phyloP scores from a whole-genome alignment of 768 basidiomycete genomes.

The Lepiota brunneoincarnata region DNA sequence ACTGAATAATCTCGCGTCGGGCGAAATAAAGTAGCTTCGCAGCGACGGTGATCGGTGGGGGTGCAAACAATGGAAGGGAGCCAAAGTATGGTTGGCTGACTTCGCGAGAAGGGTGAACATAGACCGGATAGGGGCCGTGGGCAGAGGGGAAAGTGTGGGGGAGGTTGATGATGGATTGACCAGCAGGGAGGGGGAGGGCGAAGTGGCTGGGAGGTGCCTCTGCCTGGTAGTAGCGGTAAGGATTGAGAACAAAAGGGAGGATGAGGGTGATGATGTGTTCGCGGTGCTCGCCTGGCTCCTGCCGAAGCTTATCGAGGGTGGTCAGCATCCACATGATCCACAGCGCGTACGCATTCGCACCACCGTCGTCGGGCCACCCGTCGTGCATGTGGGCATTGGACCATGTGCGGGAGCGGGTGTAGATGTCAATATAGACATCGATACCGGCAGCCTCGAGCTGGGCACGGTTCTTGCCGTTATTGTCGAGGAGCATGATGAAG shows the following conservation, averaged over 20 bases:
- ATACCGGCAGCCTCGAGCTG: slow-evolving; percentile 56
- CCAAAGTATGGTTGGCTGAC: slow-evolving; percentile 41
- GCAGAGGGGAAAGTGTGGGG: slow-evolving; percentile 9
- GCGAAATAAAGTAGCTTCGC: slow-evolving; percentile 66
- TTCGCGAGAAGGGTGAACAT: slow-evolving; percentile 31
- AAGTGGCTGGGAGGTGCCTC: slow-evolving; percentile 64
- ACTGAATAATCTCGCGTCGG: slow-evolving; percentile 46
- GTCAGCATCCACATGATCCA: slow-evolving; percentile 67
- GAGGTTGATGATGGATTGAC: not conserved
- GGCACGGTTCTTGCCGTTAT: slow-evolving; percentile 61
- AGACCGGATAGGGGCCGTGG: slow-evolving; percentile 17
- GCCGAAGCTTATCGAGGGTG: slow-evolving; percentile 22
- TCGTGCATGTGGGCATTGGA: slow-evolving; percentile 27
- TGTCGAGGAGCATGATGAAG: slow-evolving; percentile 59
- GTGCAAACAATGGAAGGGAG: slow-evolving; percentile 1
- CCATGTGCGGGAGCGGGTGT: slow-evolving; percentile 46
- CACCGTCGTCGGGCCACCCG: slow-evolving; percentile 59
- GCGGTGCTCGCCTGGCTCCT: slow-evolving; percentile 22
- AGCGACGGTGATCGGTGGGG: slow-evolving; percentile 50
- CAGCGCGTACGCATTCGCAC: slow-evolving; percentile 48
- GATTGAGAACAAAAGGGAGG: slow-evolving; percentile 37
- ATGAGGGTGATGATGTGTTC: slow-evolving; percentile 26
- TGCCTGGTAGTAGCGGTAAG: slow-evolving; percentile 45
- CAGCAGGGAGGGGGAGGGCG: slow-evolving; percentile 38
- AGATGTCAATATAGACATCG: slow-evolving; percentile 40